Conservation (phyloP, 495 filamentous ascomycete species). For the Trichoderma reesei region DNA sequence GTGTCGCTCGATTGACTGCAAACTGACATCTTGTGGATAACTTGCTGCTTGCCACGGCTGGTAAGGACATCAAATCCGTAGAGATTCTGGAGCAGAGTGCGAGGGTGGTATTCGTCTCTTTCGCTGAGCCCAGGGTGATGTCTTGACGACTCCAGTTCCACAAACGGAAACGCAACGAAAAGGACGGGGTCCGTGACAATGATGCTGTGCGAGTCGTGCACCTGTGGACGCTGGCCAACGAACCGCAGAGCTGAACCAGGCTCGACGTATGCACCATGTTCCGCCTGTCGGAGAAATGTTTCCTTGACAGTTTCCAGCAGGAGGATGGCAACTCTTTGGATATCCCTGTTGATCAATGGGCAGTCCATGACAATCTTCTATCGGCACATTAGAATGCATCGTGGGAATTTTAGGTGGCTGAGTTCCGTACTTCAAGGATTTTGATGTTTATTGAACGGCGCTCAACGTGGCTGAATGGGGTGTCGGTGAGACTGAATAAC, state of each 20-base stretch:
- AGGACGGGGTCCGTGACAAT: neutral
- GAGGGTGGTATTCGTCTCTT: neutral
- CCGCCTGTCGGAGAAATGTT: neutral
- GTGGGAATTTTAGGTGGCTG: neutral
- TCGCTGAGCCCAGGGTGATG: neutral
- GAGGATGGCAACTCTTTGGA: neutral
- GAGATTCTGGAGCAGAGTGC: neutral
- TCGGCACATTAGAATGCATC: neutral
- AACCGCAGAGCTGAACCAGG: constrained; percentile 3
- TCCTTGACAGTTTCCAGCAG: neutral
- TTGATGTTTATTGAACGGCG: neutral
- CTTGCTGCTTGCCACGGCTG: neutral
- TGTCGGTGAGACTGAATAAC: neutral
- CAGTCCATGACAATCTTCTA: neutral
- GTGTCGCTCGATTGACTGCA: neutral
- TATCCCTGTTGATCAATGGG: neutral
- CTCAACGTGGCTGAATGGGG: neutral
- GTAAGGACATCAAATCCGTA: constrained; percentile 2
- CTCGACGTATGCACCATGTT: constrained; percentile 4
- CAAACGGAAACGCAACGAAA: neutral
- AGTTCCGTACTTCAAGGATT: neutral
- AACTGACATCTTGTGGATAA: neutral
- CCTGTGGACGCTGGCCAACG: neutral
- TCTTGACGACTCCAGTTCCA: neutral
- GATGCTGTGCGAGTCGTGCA: neutral